Evolutionary conservation across 768 basidiomycete genomes (phyloP).

Genomic region (Neoboletus subvelutipes): DNA sequence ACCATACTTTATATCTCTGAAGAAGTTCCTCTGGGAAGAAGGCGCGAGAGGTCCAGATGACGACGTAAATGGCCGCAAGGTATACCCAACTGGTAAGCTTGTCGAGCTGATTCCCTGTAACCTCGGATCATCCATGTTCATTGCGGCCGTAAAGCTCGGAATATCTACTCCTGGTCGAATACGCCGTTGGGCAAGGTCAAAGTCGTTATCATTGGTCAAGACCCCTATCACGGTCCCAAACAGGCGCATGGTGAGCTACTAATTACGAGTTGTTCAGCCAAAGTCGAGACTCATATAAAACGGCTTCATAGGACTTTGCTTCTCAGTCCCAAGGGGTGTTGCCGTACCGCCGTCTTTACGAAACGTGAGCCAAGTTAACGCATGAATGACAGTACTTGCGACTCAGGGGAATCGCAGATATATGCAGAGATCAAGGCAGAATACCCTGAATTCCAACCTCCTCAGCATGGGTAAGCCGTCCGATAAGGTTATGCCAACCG

Average conservation of each 20-base stretch:
- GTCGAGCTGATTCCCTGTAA: conserved; percentile 27
- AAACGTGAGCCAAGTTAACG: conserved; percentile 53
- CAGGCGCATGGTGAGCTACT: conserved; percentile 76
- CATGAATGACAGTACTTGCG: conserved; percentile 6
- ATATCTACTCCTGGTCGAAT: conserved; percentile 91
- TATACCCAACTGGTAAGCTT: conserved; percentile 73
- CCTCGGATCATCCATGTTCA: conserved; percentile 4
- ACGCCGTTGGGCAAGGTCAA: conserved; percentile 83
- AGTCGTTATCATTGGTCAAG: conserved; percentile 89
- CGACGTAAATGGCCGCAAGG: conserved; percentile 44
- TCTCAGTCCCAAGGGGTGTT: conserved; percentile 84
- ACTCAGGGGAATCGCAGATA: conserved; percentile 51
- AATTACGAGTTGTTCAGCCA: not conserved
- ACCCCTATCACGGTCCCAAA: conserved; percentile 77
- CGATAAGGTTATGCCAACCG: conserved; percentile 14
- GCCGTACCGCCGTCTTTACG: conserved; percentile 75
- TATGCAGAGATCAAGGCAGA: conserved; percentile 84
- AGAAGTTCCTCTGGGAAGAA: conserved; percentile 65
- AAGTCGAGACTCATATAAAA: conserved; percentile 13
- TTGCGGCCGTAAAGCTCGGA: conserved; percentile 50
- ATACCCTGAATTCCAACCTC: conserved; percentile 74
- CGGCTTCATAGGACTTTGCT: conserved; percentile 63
- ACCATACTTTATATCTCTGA: conserved; percentile 73
- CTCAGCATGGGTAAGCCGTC: conserved; percentile 74
- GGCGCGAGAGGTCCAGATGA: conserved; percentile 57